A percentile compares a stretch with the other conserved stretches of the same genome.
Evolutionary conservation across 1,284 basidiomycete genomes (phyloP).

Genomic region (Cryptococcus jaspeensis): DNA sequence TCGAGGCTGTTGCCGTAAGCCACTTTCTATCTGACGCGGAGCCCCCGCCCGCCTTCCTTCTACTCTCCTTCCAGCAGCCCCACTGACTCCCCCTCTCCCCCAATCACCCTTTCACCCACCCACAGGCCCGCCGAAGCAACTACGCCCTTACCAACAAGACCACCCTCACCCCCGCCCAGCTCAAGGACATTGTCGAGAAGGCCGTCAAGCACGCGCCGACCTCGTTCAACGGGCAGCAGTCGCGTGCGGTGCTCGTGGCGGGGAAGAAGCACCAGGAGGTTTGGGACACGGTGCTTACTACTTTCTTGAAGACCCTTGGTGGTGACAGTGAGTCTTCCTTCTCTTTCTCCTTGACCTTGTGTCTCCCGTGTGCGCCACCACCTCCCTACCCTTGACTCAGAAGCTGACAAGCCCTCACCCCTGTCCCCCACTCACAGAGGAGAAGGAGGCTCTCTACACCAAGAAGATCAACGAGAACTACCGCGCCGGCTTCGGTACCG

Average conservation of each 20-base stretch:
- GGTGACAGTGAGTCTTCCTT: conserved; percentile 22
- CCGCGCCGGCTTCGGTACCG: conserved; percentile 52
- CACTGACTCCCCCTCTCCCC: too few relatives aligned
- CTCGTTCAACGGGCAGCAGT: conserved; percentile 54
- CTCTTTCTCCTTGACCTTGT: not conserved
- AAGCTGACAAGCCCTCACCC: not conserved
- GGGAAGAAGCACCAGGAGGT: conserved; percentile 51
- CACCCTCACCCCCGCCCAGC: conserved; percentile 46
- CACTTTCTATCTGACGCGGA: not conserved
- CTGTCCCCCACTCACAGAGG: conserved; percentile 4
- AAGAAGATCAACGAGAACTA: conserved; percentile 45
- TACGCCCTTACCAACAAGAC: conserved; percentile 51
- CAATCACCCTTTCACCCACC: too few relatives aligned
- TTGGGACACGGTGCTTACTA: conserved; percentile 49
- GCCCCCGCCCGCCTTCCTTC: not conserved
- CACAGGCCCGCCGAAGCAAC: conserved; percentile 50
- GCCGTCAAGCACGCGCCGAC: conserved; percentile 53
- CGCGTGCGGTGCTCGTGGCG: conserved; percentile 53
- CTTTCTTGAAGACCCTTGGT: conserved; percentile 28
- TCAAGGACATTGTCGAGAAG: conserved; percentile 51
- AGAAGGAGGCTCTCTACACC: conserved; percentile 13
- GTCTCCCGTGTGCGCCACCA: not conserved
- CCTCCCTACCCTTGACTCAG: not conserved
- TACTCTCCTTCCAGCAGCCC: too few relatives aligned
- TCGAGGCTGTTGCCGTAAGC: conserved; percentile 45